Evolutionary conservation across 257 asterid genomes (phyloP), one percentile per base, ranked within the genome.

Genomic region (Pogostemon cablin): DNA sequence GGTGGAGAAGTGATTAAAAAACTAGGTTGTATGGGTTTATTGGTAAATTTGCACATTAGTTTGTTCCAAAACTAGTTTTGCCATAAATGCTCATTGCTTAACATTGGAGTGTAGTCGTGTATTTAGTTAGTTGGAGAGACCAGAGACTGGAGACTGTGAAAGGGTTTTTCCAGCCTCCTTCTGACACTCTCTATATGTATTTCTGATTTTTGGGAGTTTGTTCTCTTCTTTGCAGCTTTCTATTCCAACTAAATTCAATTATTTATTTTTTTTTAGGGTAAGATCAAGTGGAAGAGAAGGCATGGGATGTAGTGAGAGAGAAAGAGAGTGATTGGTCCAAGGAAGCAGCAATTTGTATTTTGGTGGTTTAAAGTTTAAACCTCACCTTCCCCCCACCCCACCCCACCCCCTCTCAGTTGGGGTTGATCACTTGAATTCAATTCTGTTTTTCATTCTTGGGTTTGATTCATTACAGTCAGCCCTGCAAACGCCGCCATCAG

Each of bases 401-500:
- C n/a, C 15, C 58, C 25, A 20, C 56, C 32, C 10, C 65, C 52
- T 64, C 61, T 73, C 10, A 8, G 9, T 9, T 6, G 12, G 17
- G 46, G 11, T 9, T 25, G 69, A 56, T 9, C 44, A 39, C 5
- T 66, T 52, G 20, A 70, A 39, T 55, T 79, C 80, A 76, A 69
- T 80, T 80, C 61, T 74, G 65, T 81, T 50, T 39, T 56, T 5
- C n/a, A 46, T 56, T 12, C 72, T 62, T 72, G 49, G 53, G 15
- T 72, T 74, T 20, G 82, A 62, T 75, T 85, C 93, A 88, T 84
- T 93, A 86, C 90, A 84, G 79, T 86, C 10, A 81, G 91, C 81
- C 73, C 96, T 90, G 93, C 90, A 87, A 86, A 87, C 93, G 98
- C 98, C 96, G 98, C 96, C 98, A 83, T 78, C 80, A 77, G 90